Evolutionary conservation across 768 basidiomycete genomes (phyloP).

Genomic region (Boletellus ananas): DNA sequence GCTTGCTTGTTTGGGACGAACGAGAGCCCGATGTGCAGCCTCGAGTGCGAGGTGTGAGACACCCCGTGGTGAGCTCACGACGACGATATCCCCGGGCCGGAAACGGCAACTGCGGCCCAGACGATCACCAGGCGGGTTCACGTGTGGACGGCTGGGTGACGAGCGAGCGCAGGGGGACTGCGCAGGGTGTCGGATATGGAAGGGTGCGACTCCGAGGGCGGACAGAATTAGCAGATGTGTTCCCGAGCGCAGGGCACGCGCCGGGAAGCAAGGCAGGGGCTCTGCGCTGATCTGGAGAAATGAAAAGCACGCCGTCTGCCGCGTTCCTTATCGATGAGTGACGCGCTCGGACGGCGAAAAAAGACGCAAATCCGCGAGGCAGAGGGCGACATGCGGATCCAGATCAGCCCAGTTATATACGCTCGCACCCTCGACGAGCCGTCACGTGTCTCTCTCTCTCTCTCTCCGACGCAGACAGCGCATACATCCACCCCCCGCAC

Average conservation of each 20-base stretch:
- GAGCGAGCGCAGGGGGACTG: too few relatives aligned
- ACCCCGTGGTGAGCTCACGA: too few relatives aligned
- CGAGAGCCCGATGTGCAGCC: too few relatives aligned
- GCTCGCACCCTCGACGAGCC: not conserved
- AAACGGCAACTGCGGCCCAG: constrained; percentile 35
- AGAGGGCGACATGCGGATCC: constrained; percentile 5
- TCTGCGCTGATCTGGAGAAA: constrained; percentile 28
- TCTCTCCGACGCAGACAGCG: constrained; percentile 1
- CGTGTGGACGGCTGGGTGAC: constrained; percentile 18
- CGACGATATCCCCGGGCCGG: constrained; percentile 14
- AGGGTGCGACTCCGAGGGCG: constrained; percentile 18
- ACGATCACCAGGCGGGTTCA: constrained; percentile 28
- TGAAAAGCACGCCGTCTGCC: constrained; percentile 26
- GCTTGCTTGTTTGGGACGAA: too few relatives aligned
- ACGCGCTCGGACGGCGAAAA: constrained; percentile 3
- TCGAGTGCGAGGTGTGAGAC: too few relatives aligned
- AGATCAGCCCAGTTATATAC: constrained; percentile 12
- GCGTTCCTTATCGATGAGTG: constrained; percentile 24
- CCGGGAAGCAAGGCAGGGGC: too few relatives aligned
- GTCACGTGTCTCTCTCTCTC: too few relatives aligned
- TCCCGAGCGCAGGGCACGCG: constrained; percentile 15
- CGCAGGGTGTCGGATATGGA: constrained; percentile 14
- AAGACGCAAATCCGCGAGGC: constrained; percentile 25
- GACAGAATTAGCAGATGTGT: constrained; percentile 16
- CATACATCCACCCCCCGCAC: constrained; percentile 12